phyloP scores from a whole-genome alignment of 352 stramenopile species.

The Pythium monospermum region DNA sequence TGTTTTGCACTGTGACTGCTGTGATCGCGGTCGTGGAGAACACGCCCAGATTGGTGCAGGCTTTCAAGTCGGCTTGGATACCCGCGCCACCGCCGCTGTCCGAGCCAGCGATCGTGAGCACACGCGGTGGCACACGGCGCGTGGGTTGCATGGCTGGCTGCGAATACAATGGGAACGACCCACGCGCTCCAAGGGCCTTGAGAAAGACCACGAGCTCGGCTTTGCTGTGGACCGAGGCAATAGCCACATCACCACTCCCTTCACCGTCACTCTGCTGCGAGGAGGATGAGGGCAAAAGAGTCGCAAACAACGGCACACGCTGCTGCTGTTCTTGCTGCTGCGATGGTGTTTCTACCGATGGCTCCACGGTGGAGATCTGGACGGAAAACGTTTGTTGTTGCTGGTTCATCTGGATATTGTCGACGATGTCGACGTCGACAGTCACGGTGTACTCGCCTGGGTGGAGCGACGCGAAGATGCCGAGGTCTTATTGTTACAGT shows the following conservation, averaged over 20 bases:
- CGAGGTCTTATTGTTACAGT: constrained; percentile 10
- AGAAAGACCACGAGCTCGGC: constrained; percentile 26
- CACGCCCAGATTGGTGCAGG: constrained; percentile 82
- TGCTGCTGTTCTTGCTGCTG: neutral
- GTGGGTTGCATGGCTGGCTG: neutral
- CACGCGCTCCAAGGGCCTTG: constrained; percentile 12
- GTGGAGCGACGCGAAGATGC: constrained; percentile 15
- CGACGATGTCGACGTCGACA: too few relatives aligned
- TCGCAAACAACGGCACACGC: neutral
- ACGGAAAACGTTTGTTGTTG: neutral
- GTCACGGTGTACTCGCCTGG: constrained; percentile 21
- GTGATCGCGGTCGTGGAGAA: constrained; percentile 87
- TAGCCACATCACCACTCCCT: too few relatives aligned
- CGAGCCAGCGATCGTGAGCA: constrained; percentile 91
- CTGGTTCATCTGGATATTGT: too few relatives aligned
- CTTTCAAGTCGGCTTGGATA: constrained; percentile 92
- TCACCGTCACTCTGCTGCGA: too few relatives aligned
- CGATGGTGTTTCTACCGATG: too few relatives aligned
- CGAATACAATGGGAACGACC: constrained; percentile 7
- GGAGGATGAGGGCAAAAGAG: neutral
- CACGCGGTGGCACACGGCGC: constrained; percentile 25
- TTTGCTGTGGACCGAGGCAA: constrained; percentile 1
- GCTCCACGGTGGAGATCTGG: neutral
- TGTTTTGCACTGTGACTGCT: constrained; percentile 89
- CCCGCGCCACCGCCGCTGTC: constrained; percentile 89